phyloP scores from a whole-genome alignment of 2,329 filamentous ascomycete species.

The Colletotrichum sp. region DNA sequence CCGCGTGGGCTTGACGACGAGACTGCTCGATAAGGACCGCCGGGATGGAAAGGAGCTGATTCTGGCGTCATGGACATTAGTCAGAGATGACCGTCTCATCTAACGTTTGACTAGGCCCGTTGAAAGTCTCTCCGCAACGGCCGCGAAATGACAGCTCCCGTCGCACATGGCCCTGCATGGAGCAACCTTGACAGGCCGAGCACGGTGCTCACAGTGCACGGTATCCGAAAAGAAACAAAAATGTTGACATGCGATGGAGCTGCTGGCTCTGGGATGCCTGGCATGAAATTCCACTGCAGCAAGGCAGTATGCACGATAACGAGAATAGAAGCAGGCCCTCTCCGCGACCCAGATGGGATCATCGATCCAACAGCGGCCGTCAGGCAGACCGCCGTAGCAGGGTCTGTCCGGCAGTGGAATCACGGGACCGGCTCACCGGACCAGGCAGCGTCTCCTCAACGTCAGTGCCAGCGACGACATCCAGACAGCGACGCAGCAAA shows the following conservation, averaged over 20 bases:
- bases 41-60: not conserved
- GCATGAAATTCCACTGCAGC: not conserved
- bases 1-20: conserved; percentile 2
- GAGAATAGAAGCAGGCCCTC: conserved; percentile 18
- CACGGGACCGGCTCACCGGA: not conserved
- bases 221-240: not conserved
- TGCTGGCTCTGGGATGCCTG: not conserved
- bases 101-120: not conserved
- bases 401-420: not conserved
- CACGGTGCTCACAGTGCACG: not conserved
- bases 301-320: not conserved
- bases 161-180: not conserved
- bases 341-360: conserved; percentile 1
- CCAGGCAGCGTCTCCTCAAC: not conserved
- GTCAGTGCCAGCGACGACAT: not conserved
- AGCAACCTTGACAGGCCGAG: not conserved
- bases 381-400: not conserved
- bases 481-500: not conserved
- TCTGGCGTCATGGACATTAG: not conserved
- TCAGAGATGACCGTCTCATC: conserved; percentile 6
- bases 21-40: not conserved
- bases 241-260: not conserved
- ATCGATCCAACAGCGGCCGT: not conserved
- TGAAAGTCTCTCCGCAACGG: not conserved
- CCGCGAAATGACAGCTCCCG: not conserved